Evolutionary conservation across 768 basidiomycete genomes (phyloP), one percentile per base, ranked within the genome.

Genomic region (Pulveroboletus sp.): DNA sequence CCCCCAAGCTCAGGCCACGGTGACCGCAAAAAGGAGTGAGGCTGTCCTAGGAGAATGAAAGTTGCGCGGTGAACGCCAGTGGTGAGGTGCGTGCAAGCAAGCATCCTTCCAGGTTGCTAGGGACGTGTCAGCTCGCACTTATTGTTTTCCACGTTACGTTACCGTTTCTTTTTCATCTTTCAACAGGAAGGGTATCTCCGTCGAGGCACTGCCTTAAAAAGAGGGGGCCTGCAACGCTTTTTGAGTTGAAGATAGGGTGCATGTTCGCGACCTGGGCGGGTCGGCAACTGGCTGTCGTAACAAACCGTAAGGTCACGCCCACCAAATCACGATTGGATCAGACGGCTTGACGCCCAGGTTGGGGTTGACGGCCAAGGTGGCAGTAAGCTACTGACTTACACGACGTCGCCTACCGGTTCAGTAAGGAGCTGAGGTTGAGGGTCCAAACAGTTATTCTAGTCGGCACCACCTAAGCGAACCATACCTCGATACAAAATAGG

Each of bases 71-170:
- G 36, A 26, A 47, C 47, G 11, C 17, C 33, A 30, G 45, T 56
- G 52, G 49, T 52, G 57, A 63, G 43, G 48, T 56, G 58, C 46
- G 50, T 62, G 60, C 49, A 50, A 44, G 28, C 42, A 35, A 41
- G 26, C 52, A 35, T 41, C 43, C 51, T 48, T 54, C 44, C 48
- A 45, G 45, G 43, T 43, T 51, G 55, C 39, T 47, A 43, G 47
- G 43, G 45, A 50, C 47, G 43, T 47, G 40, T 53, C 41, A 48
- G 48, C 39, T 24, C n/a, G 35, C 39, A 26, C 47, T 49, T 43
- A 47, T 43, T 17, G 38, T 43, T 51, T 59, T 63, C 61, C 57
- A 61, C 51, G 54, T 63, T 63, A 65, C 61, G 61, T 63, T 54
- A 65, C 51, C 47, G 6, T 45, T 43, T 39, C 49, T 48, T 54